phyloP scores from a whole-genome alignment of 208 protist genomes.

The Trypanosoma grayi region DNA sequence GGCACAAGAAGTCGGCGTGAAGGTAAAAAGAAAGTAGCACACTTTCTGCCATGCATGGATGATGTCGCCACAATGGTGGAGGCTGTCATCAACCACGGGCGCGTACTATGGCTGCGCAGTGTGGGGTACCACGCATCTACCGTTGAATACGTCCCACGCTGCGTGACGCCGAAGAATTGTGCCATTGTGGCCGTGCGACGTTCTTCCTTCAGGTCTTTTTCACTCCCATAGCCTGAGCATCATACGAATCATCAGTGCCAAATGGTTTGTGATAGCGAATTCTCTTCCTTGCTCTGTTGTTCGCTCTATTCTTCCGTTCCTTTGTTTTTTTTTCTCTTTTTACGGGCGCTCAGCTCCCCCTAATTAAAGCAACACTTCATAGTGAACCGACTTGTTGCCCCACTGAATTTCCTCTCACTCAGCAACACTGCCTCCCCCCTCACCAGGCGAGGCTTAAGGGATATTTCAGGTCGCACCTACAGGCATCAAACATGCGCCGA shows the following conservation, averaged over 20 bases:
- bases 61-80: conserved; percentile 48
- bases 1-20: background rate
- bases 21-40: conserved; percentile 31
- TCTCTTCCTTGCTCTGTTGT: background rate
- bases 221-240: background rate
- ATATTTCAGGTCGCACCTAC: too few species aligned
- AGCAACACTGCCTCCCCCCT: too few species aligned
- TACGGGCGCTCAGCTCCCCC: too few species aligned
- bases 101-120: conserved; percentile 51
- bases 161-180: conserved; percentile 80
- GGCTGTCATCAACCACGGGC: conserved; percentile 60
- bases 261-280: background rate
- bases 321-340: background rate
- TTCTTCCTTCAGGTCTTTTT: too few species aligned
- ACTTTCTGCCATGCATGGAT: conserved; percentile 47
- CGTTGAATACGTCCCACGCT: conserved; percentile 64
- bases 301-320: background rate
- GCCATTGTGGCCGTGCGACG: conserved; percentile 63
- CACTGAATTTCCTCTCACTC: too few species aligned
- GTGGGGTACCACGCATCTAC: conserved; percentile 44
- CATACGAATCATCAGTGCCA: background rate
- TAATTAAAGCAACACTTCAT: too few species aligned
- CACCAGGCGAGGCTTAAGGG: too few species aligned
- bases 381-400: too few species aligned
- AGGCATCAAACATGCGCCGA: too few species aligned